Percentiles rank a stretch among this genome's conserved stretches.
Evolutionary conservation across 768 basidiomycete genomes (phyloP).

Genomic region (Pleurotus salmoneostramineus): DNA sequence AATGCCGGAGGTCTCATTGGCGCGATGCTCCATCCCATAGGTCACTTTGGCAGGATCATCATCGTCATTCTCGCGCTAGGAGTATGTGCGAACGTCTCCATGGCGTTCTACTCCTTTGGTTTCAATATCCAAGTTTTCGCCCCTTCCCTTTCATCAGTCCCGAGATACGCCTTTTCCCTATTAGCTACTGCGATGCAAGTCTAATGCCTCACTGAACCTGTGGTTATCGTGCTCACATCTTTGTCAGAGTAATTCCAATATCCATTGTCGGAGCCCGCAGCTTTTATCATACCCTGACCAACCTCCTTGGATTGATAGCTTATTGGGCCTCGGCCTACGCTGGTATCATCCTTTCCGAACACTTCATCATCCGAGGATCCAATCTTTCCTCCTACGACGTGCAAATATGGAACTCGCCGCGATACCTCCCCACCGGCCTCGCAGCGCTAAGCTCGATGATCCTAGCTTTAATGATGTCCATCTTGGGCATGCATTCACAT

Average conservation of each 20-base stretch:
- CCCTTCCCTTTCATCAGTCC: not conserved
- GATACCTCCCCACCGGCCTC: not conserved
- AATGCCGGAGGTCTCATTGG: constrained; percentile 62
- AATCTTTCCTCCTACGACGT: not conserved
- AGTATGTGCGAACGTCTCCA: not conserved
- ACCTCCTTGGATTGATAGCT: not conserved
- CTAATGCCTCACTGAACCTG: not conserved
- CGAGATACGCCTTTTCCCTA: not conserved
- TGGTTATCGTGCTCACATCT: not conserved
- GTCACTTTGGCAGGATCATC: constrained; percentile 50
- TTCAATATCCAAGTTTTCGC: not conserved
- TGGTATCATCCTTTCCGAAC: not conserved
- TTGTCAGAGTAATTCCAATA: not conserved
- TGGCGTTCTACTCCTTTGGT: not conserved
- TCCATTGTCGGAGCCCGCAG: not conserved
- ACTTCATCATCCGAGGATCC: not conserved
- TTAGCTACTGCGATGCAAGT: not conserved
- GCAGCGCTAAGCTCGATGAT: not conserved
- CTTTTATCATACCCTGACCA: not conserved
- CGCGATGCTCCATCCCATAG: constrained; percentile 56
- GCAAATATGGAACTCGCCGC: not conserved
- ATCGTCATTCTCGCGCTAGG: not conserved
- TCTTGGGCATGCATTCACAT: not conserved
- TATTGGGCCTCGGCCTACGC: not conserved
- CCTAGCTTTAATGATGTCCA: not conserved